Base-by-base conservation (phyloP, 192 early-diverging fungal species). In the Podila epigama region DNA sequence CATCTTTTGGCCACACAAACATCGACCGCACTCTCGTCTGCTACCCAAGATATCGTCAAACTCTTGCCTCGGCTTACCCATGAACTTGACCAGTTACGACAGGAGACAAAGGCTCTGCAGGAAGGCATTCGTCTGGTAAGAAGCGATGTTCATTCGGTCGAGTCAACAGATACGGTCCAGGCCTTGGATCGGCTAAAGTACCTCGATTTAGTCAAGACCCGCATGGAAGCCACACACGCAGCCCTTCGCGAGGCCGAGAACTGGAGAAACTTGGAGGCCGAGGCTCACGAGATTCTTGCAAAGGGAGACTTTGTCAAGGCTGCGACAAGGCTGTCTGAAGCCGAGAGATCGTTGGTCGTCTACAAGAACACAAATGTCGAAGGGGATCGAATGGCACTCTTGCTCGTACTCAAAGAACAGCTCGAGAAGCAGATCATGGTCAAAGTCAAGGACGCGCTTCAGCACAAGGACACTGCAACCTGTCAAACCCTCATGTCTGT, bases 211-310 rank as follows among this genome's bases (percentile, higher is more conserved):
- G 89, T 92, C 48, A 84, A 91, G 25, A 81, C 79, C 7, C 70
- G 92, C 2, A 94, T 94, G 92, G 86, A 89, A 56, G 66, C 69
- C 4, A 89, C 90, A 31, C 71, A 85, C 18, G 63, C 82, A n/a
- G 58, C 87, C 2, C 68, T 95, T 0, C 82, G 85, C 55, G 92
- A 95, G 59, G 87, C 92, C 1, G 92, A 95, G 53, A 93, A 89
- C 72, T 95, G 93, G 93, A 88, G 68, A 32, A 90, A 90, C 32
- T 84, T 95, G 37, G 84, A 89, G 28, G 63, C 82, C 0, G 92
- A 95, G 63, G 88, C 92, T 6, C 75, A 69, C 27, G 82, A 81
- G 5, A 83, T 91, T n/a, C 85, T 95, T 60, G 83, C 79, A 4
- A 79, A 86, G 0, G 68, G 81, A 2, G 92, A 93, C 65, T 90